Evolutionary conservation across 352 stramenopile genomes (phyloP).

Genomic region (Thalassiosira tumida): DNA sequence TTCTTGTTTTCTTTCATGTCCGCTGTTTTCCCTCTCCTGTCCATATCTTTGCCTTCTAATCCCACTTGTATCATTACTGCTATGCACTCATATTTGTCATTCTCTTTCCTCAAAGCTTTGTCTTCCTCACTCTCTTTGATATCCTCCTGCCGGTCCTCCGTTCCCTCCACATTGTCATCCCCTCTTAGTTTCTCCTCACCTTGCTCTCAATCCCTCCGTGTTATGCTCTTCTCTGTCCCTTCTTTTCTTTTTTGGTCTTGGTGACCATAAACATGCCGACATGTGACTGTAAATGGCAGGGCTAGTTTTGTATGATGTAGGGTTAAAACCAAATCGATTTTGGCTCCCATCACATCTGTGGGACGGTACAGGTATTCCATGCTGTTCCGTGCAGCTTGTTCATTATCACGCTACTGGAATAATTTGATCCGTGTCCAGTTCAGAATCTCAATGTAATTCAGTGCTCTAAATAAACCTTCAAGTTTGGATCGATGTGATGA

Average conservation of each 20-base stretch:
- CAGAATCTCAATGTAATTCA: neutral
- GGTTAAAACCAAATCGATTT: neutral
- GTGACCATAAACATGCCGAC: neutral
- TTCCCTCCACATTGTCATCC: neutral
- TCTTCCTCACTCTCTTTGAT: too few relatives aligned
- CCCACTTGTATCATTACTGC: too few relatives aligned
- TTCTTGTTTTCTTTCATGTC: too few relatives aligned
- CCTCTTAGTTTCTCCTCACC: neutral
- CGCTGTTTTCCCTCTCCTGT: too few relatives aligned
- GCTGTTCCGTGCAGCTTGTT: neutral
- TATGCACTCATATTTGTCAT: too few relatives aligned
- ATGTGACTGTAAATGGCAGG: neutral
- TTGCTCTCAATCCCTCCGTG: too few relatives aligned
- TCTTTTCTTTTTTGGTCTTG: neutral
- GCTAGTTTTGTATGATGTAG: neutral
- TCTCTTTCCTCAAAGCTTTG: too few relatives aligned
- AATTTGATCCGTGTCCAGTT: neutral
- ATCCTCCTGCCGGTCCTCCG: too few relatives aligned
- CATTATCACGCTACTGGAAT: neutral
- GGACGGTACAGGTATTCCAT: neutral
- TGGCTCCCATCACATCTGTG: neutral
- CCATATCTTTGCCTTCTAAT: too few relatives aligned
- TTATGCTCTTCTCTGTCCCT: neutral
- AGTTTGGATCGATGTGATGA: conserved; percentile 5
- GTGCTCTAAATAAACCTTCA: neutral